phyloP scores from a whole-genome alignment of 768 basidiomycete genomes.

The Trametes cingulata region DNA sequence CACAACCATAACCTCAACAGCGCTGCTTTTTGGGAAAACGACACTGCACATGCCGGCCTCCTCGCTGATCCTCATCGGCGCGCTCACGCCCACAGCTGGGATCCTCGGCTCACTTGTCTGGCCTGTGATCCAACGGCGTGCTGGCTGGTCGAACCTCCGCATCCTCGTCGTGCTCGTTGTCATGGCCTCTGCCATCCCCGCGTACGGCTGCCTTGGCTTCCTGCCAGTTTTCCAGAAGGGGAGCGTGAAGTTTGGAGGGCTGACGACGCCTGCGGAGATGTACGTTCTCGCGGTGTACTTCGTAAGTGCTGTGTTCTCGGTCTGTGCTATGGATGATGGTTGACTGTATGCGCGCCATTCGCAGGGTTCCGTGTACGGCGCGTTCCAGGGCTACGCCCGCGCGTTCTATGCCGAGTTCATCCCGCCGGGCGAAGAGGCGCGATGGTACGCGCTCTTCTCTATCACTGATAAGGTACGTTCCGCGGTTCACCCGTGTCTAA shows the following conservation, averaged over 20 bases:
- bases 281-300: conserved; percentile 82
- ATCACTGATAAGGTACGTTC: conserved; percentile 81
- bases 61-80: conserved; percentile 76
- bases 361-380: conserved; percentile 74
- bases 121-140: conserved; percentile 68
- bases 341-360: neutral
- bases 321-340: neutral
- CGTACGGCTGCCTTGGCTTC: conserved; percentile 85
- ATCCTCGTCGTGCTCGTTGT: conserved; percentile 69
- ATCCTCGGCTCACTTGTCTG: conserved; percentile 84
- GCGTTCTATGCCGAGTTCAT: conserved; percentile 87
- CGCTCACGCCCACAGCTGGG: conserved; percentile 75
- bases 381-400: conserved; percentile 88
- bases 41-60: conserved; percentile 78
- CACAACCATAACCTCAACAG: conserved; percentile 90
- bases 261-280: conserved; percentile 84
- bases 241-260: conserved; percentile 58
- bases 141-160: conserved; percentile 64
- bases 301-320: conserved; percentile 40
- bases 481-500: too few species aligned
- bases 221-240: conserved; percentile 48
- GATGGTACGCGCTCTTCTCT: conserved; percentile 86
- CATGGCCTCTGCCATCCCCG: conserved; percentile 65
- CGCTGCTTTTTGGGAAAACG: conserved; percentile 91
- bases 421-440: conserved; percentile 84